These are phyloP conservation scores for Coix lacrymajobi DNA, from an alignment of 176 grass and related monocot species.

Conservation along the genomic window DNA sequence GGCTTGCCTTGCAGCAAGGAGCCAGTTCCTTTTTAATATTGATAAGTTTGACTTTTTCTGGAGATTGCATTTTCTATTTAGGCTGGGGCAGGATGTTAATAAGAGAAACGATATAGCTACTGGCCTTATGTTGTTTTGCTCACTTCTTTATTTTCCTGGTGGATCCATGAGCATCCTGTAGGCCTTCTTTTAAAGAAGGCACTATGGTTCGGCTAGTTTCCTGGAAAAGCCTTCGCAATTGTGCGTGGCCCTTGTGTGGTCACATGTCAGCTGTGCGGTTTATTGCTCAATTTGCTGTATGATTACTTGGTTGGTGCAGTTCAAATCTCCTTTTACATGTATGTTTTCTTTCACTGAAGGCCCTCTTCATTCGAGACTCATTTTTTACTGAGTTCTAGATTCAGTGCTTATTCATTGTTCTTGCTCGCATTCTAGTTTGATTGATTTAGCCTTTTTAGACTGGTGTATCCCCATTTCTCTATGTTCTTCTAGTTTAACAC, in stretches of 20 bases:
- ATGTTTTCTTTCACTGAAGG: not conserved
- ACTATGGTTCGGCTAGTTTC: slow-evolving; percentile 14
- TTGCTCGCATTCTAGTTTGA: not conserved
- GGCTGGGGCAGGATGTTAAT: slow-evolving; percentile 2
- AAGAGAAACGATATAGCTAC: not conserved
- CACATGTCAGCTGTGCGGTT: not conserved
- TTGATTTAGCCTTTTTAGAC: not conserved
- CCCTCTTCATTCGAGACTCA: not conserved
- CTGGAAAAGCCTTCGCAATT: not conserved
- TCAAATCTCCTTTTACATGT: not conserved
- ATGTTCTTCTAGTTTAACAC: not conserved
- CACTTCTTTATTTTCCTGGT: not conserved
- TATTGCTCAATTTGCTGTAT: not conserved
- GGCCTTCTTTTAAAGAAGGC: slow-evolving; percentile 28
- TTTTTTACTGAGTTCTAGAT: slow-evolving; percentile 21
- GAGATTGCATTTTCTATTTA: slow-evolving; percentile 6
- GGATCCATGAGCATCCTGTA: slow-evolving; percentile 6
- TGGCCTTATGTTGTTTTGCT: slow-evolving; percentile 1
- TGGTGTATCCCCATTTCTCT: slow-evolving; percentile 12
- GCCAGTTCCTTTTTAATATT: not conserved
- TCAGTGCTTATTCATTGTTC: not conserved
- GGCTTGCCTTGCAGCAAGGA: slow-evolving; percentile 4
- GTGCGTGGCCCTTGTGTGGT: not conserved
- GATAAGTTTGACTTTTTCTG: slow-evolving; percentile 21
- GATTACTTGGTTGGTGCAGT: slow-evolving; percentile 6